Conservation (phyloP, 2,329 filamentous ascomycete genomes). For the Teratosphaeria pseudoeucalypti region DNA sequence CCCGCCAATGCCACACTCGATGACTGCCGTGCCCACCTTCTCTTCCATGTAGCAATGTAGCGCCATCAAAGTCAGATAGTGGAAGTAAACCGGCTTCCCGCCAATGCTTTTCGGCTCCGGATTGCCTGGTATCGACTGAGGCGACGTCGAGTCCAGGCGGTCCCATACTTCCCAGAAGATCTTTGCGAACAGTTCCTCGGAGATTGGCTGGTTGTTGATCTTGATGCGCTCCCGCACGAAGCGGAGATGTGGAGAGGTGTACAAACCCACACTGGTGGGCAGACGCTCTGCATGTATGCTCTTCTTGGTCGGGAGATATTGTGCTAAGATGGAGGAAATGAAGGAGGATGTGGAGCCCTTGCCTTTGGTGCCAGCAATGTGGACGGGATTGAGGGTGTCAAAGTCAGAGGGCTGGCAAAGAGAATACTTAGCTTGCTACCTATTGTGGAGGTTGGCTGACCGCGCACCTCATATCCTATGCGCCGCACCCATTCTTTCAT, state of each 20-base stretch:
- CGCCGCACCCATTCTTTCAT: slow-evolving; percentile 68
- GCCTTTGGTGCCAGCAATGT: slow-evolving; percentile 88
- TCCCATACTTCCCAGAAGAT: slow-evolving; percentile 87
- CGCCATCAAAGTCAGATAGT: slow-evolving; percentile 80
- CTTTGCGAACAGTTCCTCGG: slow-evolving; percentile 56
- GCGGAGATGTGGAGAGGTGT: slow-evolving; percentile 76
- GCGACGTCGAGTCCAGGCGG: slow-evolving; percentile 38
- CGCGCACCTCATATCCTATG: slow-evolving; percentile 61
- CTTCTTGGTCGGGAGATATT: slow-evolving; percentile 40
- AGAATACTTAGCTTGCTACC: slow-evolving; percentile 3
- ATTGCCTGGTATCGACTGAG: slow-evolving; percentile 36
- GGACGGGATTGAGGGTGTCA: slow-evolving; percentile 54
- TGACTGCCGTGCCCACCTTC: slow-evolving; percentile 65
- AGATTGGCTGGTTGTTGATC: slow-evolving; percentile 62
- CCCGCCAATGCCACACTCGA: slow-evolving; percentile 91
- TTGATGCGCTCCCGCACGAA: slow-evolving; percentile 77
- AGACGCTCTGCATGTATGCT: slow-evolving; percentile 22
- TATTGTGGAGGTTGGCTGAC: background rate
- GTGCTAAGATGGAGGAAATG: slow-evolving; percentile 64
- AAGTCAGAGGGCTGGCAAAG: slow-evolving; percentile 48
- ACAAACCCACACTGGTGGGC: slow-evolving; percentile 52
- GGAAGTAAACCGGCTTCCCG: slow-evolving; percentile 83
- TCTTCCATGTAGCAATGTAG: slow-evolving; percentile 72
- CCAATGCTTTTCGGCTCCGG: slow-evolving; percentile 38
- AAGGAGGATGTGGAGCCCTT: slow-evolving; percentile 86